A percentile compares a stretch with the other conserved stretches of the same genome.
Evolutionary conservation across 2,329 filamentous ascomycete genomes (phyloP).

Genomic region (Trichoderma simmonsii): DNA sequence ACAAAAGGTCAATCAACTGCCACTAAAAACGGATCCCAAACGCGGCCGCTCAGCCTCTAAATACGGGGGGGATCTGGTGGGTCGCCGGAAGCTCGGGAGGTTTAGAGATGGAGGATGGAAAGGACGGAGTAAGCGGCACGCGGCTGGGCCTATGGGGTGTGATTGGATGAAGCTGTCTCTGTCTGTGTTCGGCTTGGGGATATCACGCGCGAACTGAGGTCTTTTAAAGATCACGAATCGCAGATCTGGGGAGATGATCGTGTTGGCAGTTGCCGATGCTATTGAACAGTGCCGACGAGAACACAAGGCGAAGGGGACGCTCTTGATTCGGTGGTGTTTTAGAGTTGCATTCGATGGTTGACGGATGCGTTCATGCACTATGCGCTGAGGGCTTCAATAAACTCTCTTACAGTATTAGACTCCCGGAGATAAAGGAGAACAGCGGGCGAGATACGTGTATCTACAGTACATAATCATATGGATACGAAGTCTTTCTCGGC

Average conservation of each 20-base stretch:
- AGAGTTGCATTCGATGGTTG: not conserved
- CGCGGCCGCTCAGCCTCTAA: slow-evolving; percentile 13
- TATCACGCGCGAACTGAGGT: not conserved
- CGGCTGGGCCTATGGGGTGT: slow-evolving; percentile 2
- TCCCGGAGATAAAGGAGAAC: not conserved
- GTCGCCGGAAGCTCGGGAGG: slow-evolving; percentile 17
- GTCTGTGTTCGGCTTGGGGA: not conserved
- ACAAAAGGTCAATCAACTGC: not conserved
- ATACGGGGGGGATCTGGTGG: slow-evolving; percentile 12
- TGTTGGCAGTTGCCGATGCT: not conserved
- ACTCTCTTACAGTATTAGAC: no score
- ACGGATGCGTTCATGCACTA: slow-evolving; percentile 5
- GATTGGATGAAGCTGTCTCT: not conserved
- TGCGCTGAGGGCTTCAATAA: not conserved
- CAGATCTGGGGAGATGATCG: not conserved
- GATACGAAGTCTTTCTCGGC: not conserved
- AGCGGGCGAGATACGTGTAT: not conserved
- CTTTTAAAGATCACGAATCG: not conserved
- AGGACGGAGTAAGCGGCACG: slow-evolving; percentile 3
- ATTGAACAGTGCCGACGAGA: not conserved
- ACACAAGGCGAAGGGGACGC: not conserved
- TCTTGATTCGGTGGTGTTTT: not conserved
- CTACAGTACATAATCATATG: no score
- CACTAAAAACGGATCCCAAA: not conserved
- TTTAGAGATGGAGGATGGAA: not conserved